Percentiles rank a stretch among this genome's conserved stretches.
phyloP scores from a whole-genome alignment of 1,284 basidiomycete genomes.

The Boletellus sp. region DNA sequence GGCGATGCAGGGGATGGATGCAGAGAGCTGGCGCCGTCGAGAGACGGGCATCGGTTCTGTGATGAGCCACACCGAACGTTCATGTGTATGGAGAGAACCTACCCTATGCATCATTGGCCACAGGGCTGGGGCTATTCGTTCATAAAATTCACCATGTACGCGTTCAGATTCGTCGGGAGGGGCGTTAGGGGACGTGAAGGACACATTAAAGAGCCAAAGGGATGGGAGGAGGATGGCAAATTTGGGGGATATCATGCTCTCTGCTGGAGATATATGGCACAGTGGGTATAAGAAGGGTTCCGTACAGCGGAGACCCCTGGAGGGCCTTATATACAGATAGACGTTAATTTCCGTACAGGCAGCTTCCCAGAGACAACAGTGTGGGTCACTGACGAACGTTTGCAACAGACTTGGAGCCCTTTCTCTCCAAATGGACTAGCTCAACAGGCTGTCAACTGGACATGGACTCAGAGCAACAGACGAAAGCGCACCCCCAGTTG shows the following conservation, averaged over 20 bases:
- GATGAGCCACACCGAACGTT: neutral
- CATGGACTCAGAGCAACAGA: too few species aligned
- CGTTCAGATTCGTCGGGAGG: constrained; percentile 22
- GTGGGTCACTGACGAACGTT: too few species aligned
- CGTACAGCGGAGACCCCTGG: too few species aligned
- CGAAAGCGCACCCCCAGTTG: too few species aligned
- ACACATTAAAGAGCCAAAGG: constrained; percentile 26
- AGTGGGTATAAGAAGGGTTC: too few species aligned
- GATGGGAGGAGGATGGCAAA: constrained; percentile 23
- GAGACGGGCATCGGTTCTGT: constrained; percentile 1
- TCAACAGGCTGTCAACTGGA: too few species aligned
- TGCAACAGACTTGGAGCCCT: too few species aligned
- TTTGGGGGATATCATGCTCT: constrained; percentile 23
- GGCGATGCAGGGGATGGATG: constrained; percentile 27
- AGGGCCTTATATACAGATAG: too few species aligned
- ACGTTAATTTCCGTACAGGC: too few species aligned
- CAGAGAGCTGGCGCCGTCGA: constrained; percentile 17
- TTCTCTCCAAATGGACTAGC: too few species aligned
- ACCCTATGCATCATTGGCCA: constrained; percentile 27
- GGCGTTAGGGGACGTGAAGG: constrained; percentile 23
- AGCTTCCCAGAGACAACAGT: too few species aligned
- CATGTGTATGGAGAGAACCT: neutral
- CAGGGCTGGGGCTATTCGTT: constrained; percentile 15
- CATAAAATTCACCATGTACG: constrained; percentile 19
- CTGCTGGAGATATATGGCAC: too few species aligned